Base-by-base conservation (phyloP, 352 stramenopile species). In the Globisporangium spinosum region DNA sequence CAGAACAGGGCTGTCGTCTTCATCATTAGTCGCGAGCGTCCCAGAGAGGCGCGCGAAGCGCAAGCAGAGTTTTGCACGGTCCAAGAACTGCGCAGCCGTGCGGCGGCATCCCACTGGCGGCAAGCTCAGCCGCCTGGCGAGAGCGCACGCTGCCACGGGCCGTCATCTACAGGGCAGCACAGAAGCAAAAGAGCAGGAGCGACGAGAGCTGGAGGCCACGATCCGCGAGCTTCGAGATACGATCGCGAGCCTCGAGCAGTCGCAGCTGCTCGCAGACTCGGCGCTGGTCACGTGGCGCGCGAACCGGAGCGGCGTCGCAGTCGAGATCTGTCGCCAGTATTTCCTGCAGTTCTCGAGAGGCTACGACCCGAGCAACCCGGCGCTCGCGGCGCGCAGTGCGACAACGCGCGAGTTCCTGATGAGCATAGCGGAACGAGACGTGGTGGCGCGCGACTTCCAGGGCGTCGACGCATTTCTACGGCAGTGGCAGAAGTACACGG, bases 401-500 rank as follows among this genome's bases (percentile, higher is more conserved):
- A 13, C n/a, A 0, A 58, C 61, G 1, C 58, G 62, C 15, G 60
- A 38, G 53, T 89, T 87, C 64, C 67, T 86, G 68, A 47, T 71
- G 10, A 76, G 71, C 53, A 40, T 77, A 12, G 69, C 80, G 53
- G 72, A 78, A 3, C 32, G 60, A 0, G 76, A 86, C 45, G 40
- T 88, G 3, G 6, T 88, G 17, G 83, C 77, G 60, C 65, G 77
- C 23, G 81, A 89, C 65, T 87, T 83, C 58, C 57, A 76, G 35
- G 81, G 81, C 8, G 4, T 82, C 3, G 64, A 80, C 12, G 45
- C 76, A 3, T 77, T 82, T 22, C 66, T 88, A 60, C 62, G 75
- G 17, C 81, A 88, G 68, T 89, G 81, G 81, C 74, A 85, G 61
- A 80, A 76, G 64, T 87, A 89, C 67, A 89, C 81, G 35, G 76